Base-by-base conservation (phyloP, 768 basidiomycete species). In the Hydnum rufescens region DNA sequence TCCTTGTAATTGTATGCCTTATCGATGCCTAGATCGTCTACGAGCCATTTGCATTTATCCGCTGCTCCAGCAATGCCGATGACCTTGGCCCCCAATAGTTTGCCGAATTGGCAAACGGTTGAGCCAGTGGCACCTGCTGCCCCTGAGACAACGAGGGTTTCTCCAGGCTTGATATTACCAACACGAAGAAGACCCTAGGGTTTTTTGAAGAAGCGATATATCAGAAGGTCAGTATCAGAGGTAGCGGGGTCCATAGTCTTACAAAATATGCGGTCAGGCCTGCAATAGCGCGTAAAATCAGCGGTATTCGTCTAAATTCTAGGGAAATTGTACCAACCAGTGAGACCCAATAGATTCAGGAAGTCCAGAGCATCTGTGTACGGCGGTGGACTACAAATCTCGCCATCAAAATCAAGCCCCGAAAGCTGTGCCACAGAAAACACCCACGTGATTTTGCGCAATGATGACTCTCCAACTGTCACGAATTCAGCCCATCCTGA, bases 91-190 rank as follows among this genome's bases (percentile, higher is more conserved):
- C 69, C 68, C 26, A 47, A 13, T 16, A 75, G 70, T 64, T 86
- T 87, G 44, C 82, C 88, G 19, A 90, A 70, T 58, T 90, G 88
- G 64, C 87, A 89, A 8, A 71, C 83, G 53, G 86, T 64, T 5
- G 78, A 74, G n/a, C 89, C 87, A 5, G 86, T 84, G 1, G 89
- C 79, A 5, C 90, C 92, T 5, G 93, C 92, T 2, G 92, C 92
- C 19, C 88, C 92, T 0, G 86, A 86, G 6, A 81, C 81, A 23
- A 96, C 73, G 48, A 93, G 74, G 0, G 75, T 84, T 55, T 96
- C 89, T 8, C 89, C 88, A 0, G 78, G 64, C 63, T 92, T 83
- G 60, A 92, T 64, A 55, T 83, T 64, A 16, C 80, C 87, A 44
- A 93, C 70, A 48, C 87, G 83, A 63, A 77, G 70, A 28, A 96